Evolutionary conservation across 2,329 filamentous ascomycete species (phyloP).

Genomic region (Colletotrichum tanaceti): DNA sequence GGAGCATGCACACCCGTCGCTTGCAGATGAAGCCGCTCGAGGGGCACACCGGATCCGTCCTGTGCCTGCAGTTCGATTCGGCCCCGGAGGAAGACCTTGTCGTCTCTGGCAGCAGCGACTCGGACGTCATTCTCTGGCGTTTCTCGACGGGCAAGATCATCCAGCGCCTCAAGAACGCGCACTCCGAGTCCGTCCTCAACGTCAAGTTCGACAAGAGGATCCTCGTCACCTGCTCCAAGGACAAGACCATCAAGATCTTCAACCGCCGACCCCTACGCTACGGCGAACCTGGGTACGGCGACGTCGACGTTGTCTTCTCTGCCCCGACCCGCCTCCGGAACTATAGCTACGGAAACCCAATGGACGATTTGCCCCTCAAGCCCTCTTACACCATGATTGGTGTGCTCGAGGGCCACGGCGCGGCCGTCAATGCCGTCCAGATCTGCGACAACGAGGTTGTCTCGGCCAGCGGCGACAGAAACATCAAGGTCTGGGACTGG

Average conservation of each 20-base stretch:
- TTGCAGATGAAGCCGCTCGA: conserved; percentile 78
- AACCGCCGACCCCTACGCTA: conserved; percentile 77
- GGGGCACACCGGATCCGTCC: conserved; percentile 86
- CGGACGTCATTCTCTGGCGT: conserved; percentile 88
- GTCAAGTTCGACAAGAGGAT: conserved; percentile 92
- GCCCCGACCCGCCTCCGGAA: conserved; percentile 63
- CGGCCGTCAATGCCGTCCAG: conserved; percentile 96
- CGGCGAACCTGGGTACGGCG: conserved; percentile 68
- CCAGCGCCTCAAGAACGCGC: conserved; percentile 80
- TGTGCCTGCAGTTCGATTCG: conserved; percentile 95
- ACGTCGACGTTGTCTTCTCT: conserved; percentile 59
- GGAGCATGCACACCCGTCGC: conserved; percentile 86
- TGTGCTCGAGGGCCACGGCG: conserved; percentile 83
- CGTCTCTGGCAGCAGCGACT: conserved; percentile 95
- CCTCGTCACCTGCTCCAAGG: conserved; percentile 96
- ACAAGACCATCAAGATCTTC: conserved; percentile 97
- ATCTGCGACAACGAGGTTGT: conserved; percentile 88
- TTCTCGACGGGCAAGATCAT: conserved; percentile 91
- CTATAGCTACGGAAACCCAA: conserved; percentile 62
- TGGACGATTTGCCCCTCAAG: conserved; percentile 63
- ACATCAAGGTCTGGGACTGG: conserved; percentile 96
- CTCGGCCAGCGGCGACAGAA: conserved; percentile 92
- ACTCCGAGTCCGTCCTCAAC: conserved; percentile 92
- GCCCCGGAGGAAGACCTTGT: conserved; percentile 88
- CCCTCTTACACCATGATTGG: conserved; percentile 82